Conservation (phyloP, 2,329 filamentous ascomycete genomes). For the Biscogniauxia marginata region DNA sequence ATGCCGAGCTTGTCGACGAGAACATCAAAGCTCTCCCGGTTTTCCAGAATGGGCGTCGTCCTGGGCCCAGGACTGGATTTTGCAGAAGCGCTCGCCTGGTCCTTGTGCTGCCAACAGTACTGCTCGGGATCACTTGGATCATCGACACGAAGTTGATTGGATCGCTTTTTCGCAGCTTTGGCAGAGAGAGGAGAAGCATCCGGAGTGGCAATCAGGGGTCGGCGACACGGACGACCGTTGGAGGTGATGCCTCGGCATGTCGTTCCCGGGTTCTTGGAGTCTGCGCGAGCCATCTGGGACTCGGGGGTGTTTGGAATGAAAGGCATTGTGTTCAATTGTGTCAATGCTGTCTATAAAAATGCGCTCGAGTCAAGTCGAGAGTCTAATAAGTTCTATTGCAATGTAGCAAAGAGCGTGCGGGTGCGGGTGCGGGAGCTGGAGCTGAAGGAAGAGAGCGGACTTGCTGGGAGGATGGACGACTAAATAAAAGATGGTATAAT, state of each 20-base stretch:
- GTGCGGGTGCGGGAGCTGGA: too few relatives aligned
- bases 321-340: conserved; percentile 49
- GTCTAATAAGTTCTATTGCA: not conserved
- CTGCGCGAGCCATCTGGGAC: conserved; percentile 71
- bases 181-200: conserved; percentile 28
- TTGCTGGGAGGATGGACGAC: not conserved
- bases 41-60: conserved; percentile 56
- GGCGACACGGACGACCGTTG: conserved; percentile 78
- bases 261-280: conserved; percentile 78
- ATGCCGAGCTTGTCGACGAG: conserved; percentile 77
- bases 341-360: not conserved
- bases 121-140: conserved; percentile 59
- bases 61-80: conserved; percentile 46
- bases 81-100: conserved; percentile 64
- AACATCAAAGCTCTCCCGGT: conserved; percentile 81
- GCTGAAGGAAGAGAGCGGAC: not conserved
- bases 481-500: not conserved
- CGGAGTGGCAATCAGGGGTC: conserved; percentile 57
- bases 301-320: conserved; percentile 76
- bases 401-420: not conserved
- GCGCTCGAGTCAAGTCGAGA: not conserved
- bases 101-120: conserved; percentile 95
- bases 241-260: conserved; percentile 89
- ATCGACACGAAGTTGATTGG: conserved; percentile 38
- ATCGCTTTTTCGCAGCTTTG: conserved; percentile 25